Percentiles rank a stretch among this genome's conserved stretches.
phyloP scores from a whole-genome alignment of 1,139 yeast species.

The Pichia inconspicua region DNA sequence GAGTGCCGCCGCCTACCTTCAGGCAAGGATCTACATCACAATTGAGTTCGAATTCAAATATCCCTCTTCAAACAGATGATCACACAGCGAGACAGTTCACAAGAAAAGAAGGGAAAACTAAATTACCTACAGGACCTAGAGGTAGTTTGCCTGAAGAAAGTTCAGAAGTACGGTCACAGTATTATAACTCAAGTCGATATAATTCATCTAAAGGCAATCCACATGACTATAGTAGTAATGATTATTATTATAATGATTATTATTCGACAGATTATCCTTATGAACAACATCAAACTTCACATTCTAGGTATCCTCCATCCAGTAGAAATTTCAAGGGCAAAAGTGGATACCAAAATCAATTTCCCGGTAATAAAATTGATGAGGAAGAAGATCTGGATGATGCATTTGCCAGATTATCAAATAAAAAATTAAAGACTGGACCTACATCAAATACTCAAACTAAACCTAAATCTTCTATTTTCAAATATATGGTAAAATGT shows the following conservation, averaged over 20 bases:
- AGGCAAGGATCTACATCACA: not conserved
- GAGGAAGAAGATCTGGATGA: slow-evolving; percentile 12
- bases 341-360: not conserved
- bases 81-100: not conserved
- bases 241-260: slow-evolving; percentile 1
- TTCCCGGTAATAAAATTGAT: not conserved
- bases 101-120: not conserved
- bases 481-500: slow-evolving; percentile 21
- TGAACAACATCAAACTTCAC: not conserved
- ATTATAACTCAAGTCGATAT: not conserved
- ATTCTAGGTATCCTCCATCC: not conserved
- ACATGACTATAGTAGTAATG: not conserved
- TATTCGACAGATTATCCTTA: not conserved
- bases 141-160: not conserved
- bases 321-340: not conserved
- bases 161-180: not conserved
- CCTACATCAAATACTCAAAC: not conserved
- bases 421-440: not conserved
- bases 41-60: not conserved
- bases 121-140: not conserved
- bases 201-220: not conserved
- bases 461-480: not conserved
- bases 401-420: slow-evolving; percentile 7
- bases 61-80: not conserved
- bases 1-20: not conserved